A percentile compares a stretch with the other conserved stretches of the same genome.
These are phyloP conservation scores for Oidiodendron maius DNA, from an alignment of 495 filamentous ascomycete species.

Conservation along the genomic window DNA sequence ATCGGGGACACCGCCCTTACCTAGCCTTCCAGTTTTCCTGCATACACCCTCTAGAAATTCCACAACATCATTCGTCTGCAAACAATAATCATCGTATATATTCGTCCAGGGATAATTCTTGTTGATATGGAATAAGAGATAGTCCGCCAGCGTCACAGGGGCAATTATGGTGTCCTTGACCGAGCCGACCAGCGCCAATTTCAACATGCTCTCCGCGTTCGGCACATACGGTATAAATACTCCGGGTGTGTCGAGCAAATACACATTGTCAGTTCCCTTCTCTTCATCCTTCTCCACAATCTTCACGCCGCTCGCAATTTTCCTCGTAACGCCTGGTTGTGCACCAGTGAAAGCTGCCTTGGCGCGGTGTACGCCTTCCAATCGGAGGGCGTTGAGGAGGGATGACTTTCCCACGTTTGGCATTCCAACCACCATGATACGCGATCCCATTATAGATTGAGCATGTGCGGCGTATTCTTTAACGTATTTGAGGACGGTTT, in stretches of 20 bases:
- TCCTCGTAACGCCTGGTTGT: constrained; percentile 85
- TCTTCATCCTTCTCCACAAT: constrained; percentile 40
- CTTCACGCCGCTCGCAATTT: constrained; percentile 76
- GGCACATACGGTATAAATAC: constrained; percentile 92
- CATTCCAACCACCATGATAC: constrained; percentile 90
- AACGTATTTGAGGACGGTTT: constrained; percentile 49
- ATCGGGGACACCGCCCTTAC: constrained; percentile 68
- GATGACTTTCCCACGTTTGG: constrained; percentile 94
- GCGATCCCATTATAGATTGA: constrained; percentile 59
- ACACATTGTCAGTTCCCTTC: constrained; percentile 28
- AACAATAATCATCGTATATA: constrained; percentile 56
- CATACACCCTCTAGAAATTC: constrained; percentile 65
- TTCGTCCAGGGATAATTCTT: constrained; percentile 19
- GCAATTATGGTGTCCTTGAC: constrained; percentile 85
- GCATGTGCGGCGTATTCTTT: constrained; percentile 36
- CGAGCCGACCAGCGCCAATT: constrained; percentile 81
- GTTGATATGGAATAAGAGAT: constrained; percentile 82
- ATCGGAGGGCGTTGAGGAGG: constrained; percentile 79
- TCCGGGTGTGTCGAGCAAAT: constrained; percentile 57
- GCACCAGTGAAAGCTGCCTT: constrained; percentile 81
- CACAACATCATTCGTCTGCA: constrained; percentile 76
- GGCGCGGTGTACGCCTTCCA: constrained; percentile 49
- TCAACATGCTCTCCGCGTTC: constrained; percentile 82
- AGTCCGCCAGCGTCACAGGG: constrained; percentile 74
- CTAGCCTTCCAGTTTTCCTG: constrained; percentile 64